Evolutionary conservation across 495 filamentous ascomycete species (phyloP), one percentile per base, ranked within the genome.

Genomic region (Aspergillus hancockii): DNA sequence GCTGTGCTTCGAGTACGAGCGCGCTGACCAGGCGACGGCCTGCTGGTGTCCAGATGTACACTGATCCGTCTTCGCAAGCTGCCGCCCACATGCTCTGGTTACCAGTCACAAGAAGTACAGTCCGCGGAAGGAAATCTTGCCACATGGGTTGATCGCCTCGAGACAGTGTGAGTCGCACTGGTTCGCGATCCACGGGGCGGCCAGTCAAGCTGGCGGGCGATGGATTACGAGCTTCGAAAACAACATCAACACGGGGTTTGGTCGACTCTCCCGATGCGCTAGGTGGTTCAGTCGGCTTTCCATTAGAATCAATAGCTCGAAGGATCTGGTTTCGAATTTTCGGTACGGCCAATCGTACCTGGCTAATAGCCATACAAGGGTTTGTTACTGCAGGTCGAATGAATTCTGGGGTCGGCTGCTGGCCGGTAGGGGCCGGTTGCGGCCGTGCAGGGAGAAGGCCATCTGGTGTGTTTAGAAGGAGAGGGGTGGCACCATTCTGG

Each of bases 11-110:
- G 38, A 97, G 73, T 2, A 97, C 82, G 45, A 97, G 74, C 6
- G 92, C 86, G 66, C 90, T 96, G 56, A 92, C 78, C 8, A 96
- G 77, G 38, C 94, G 83, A 55, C 95, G 84, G 5, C 94, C 94
- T n/a, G 92, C 92, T 3, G 94, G 93, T 1, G 92, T 93, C 92
- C 93, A 99, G 30, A 90, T 83, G 68, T 97, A 90, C 13, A 99
- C 62, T n/a, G 87, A 90, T 16, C 91, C 95, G 67, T 98, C 94
- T 71, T 99, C 94, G 60, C 91, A 96, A 16, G 88, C 92, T 12
- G 87, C 93, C 10, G 89, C 88, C 92, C 94, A 98, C 73, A 97
- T 92, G 59, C 86, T 84, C 58, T 87, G 84, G 67, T 93, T 97
- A 0, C 94, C 94, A 0, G 94, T 94, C 8, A 92, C 86, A 5